A percentile compares a stretch with the other conserved stretches of the same genome.
Conservation (phyloP, 768 basidiomycete species). For the Saitozyma podzolica region DNA sequence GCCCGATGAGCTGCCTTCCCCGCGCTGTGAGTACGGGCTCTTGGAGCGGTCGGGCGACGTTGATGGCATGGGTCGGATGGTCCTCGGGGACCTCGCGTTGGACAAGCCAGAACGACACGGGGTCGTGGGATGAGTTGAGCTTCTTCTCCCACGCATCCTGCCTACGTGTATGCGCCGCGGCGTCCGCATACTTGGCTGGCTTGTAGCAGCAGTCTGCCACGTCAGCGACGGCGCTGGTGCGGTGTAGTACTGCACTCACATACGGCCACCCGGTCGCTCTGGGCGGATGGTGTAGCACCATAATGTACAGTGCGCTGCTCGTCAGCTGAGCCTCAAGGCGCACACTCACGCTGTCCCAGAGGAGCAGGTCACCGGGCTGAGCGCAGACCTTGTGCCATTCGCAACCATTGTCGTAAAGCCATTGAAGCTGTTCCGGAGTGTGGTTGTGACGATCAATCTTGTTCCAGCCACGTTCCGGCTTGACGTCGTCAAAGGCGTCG, state of each 20-base stretch:
- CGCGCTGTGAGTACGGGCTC: background rate
- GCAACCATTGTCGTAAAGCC: conserved; percentile 47
- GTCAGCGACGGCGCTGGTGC: too few species aligned
- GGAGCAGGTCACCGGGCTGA: conserved; percentile 48
- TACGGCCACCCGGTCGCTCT: too few species aligned
- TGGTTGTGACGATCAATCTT: conserved; percentile 29
- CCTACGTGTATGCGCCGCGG: background rate
- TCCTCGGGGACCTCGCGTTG: background rate
- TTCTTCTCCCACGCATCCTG: conserved; percentile 1
- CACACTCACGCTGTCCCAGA: conserved; percentile 41
- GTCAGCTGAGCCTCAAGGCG: background rate
- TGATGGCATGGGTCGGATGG: background rate
- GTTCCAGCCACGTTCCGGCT: conserved; percentile 31
- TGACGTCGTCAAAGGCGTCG: conserved; percentile 31
- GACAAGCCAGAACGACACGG: background rate
- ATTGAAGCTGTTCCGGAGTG: conserved; percentile 37
- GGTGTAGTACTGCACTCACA: too few species aligned
- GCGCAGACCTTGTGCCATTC: conserved; percentile 44
- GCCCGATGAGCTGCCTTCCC: background rate
- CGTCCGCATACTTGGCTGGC: background rate
- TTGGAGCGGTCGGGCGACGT: background rate
- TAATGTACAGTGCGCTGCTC: conserved; percentile 33
- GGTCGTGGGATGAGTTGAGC: conserved; percentile 1
- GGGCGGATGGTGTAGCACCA: conserved; percentile 26
- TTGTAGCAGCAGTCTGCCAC: conserved; percentile 1